Conservation (phyloP, 495 filamentous ascomycete species). For the Penicillium egyptiacum region DNA sequence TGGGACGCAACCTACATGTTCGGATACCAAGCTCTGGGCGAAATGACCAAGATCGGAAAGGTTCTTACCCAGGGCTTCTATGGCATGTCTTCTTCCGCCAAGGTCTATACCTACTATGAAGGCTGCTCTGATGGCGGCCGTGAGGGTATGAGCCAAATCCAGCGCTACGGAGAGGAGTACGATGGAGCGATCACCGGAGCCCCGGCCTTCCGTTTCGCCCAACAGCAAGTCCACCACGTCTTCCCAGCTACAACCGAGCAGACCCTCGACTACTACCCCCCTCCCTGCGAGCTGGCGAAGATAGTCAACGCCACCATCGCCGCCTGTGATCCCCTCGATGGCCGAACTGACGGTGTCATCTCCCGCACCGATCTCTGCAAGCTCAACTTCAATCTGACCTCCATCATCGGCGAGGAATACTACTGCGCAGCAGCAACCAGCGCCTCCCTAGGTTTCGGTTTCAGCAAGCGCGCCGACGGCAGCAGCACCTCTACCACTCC, state of each 20-base stretch:
- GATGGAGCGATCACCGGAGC: conserved; percentile 53
- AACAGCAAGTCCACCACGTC: conserved; percentile 53
- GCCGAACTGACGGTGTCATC: conserved; percentile 53
- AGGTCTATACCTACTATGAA: conserved; percentile 42
- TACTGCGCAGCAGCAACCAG: conserved; percentile 44
- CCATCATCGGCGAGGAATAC: conserved; percentile 49
- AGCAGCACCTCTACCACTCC: conserved; percentile 34
- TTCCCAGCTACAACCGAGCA: conserved; percentile 45
- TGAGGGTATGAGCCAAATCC: conserved; percentile 49
- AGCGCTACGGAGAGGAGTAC: conserved; percentile 51
- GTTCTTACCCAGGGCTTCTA: conserved; percentile 37
- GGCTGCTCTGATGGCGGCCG: conserved; percentile 42
- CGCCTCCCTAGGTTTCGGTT: conserved; percentile 38
- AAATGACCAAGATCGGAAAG: conserved; percentile 40
- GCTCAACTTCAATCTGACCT: conserved; percentile 44
- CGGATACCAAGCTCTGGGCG: conserved; percentile 44
- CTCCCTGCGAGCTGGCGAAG: conserved; percentile 50
- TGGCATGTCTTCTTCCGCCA: conserved; percentile 25
- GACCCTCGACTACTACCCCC: conserved; percentile 50
- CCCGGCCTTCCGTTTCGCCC: conserved; percentile 52
- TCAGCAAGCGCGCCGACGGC: conserved; percentile 36
- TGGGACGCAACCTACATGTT: conserved; percentile 47
- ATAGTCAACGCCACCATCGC: conserved; percentile 53
- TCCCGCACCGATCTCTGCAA: conserved; percentile 53
- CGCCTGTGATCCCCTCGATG: conserved; percentile 54